Conservation (phyloP, 78 protist species). For the Dictyostelium discoideum region DNA sequence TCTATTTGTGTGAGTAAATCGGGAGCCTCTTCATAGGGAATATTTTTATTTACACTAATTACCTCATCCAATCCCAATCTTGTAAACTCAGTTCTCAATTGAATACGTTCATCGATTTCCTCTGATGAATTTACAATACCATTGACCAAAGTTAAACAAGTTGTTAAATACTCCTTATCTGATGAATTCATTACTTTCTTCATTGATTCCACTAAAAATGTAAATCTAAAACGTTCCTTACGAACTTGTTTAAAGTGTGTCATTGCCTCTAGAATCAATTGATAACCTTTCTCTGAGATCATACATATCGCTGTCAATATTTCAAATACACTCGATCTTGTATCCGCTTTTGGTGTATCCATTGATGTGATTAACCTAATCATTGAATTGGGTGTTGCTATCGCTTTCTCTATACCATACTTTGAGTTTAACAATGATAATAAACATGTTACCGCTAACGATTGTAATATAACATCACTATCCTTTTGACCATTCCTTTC, state of each 20-base stretch:
- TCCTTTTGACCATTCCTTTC: conserved; percentile 27
- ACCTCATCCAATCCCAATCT: conserved; percentile 49
- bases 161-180: conserved; percentile 51
- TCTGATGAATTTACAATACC: conserved; percentile 54
- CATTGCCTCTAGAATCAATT: conserved; percentile 46
- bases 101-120: conserved; percentile 64
- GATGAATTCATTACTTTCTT: neutral
- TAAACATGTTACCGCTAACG: conserved; percentile 55
- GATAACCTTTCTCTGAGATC: conserved; percentile 49
- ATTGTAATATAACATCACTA: conserved; percentile 41
- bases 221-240: conserved; percentile 44
- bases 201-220: conserved; percentile 54
- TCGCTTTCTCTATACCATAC: conserved; percentile 57
- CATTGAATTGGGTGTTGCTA: conserved; percentile 46
- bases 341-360: conserved; percentile 56
- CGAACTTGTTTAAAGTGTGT: conserved; percentile 35
- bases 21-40: conserved; percentile 53
- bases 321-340: conserved; percentile 49
- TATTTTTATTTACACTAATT: neutral
- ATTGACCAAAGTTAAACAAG: conserved; percentile 40
- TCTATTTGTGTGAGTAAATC: conserved; percentile 69
- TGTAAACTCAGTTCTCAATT: conserved; percentile 37
- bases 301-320: conserved; percentile 47
- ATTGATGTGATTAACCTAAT: conserved; percentile 13
- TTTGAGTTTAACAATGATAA: conserved; percentile 51